Evolutionary conservation across 164 flowering plant species (phyloP).

Genomic region (Chimonanthus praecox): DNA sequence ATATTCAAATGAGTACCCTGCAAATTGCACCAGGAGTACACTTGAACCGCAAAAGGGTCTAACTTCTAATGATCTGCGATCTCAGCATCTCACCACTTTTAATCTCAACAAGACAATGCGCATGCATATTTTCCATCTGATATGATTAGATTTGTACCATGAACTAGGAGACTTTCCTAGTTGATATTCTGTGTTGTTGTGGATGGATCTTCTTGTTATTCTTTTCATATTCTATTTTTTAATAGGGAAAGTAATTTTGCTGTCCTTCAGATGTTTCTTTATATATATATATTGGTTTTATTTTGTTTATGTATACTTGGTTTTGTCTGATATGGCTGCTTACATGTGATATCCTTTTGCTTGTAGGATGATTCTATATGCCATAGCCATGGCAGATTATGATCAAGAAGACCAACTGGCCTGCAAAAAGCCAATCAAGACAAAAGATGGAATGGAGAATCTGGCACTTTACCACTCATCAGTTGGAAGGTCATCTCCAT

Average conservation of each 20-base stretch:
- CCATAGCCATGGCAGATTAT: constrained; percentile 75
- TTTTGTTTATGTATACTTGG: not conserved
- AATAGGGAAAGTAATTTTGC: not conserved
- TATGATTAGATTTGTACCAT: no score
- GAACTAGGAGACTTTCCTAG: no score
- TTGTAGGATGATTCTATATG: constrained; percentile 73
- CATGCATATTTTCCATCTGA: no score
- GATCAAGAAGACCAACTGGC: constrained; percentile 52
- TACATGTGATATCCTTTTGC: constrained; percentile 3
- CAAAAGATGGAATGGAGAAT: constrained; percentile 71
- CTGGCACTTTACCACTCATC: constrained; percentile 71
- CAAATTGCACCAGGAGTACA: no score
- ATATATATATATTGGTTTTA: not conserved
- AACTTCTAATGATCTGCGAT: no score
- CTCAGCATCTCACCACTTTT: no score
- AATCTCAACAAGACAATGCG: no score
- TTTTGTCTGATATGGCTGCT: not conserved
- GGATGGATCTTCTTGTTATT: no score
- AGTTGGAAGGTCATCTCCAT: constrained; percentile 54
- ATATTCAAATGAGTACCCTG: no score
- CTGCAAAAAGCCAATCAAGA: constrained; percentile 39
- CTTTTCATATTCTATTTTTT: not conserved
- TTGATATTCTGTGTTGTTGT: no score
- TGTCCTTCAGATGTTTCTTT: not conserved
- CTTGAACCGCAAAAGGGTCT: no score